Evolutionary conservation across 2,329 filamentous ascomycete species (phyloP), one percentile per base, ranked within the genome.

Genomic region (Botryotinia narcissicola): DNA sequence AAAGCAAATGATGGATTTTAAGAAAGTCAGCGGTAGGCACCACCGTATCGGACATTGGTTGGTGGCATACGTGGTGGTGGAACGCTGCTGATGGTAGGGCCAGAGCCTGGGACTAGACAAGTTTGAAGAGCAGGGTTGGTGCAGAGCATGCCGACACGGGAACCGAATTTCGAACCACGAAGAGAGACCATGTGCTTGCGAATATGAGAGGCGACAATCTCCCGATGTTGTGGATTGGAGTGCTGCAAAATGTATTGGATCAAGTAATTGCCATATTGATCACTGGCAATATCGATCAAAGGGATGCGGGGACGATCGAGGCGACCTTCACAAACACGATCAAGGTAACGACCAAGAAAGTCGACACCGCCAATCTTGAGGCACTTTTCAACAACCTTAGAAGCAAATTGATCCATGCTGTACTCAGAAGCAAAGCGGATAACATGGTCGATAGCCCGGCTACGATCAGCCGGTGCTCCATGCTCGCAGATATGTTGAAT

Each of bases 171-270:
- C 80, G 96, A 98, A 73, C 96, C 96, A 75, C 96, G 93, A 67
- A 99, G 92, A 73, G 96, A 99, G 14, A 99, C 96, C 96, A 99
- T 99, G 83, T 99, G 96, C 88, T 98, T 98, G 79, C 94, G 92
- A 79, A 99, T 97, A 81, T 99, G 96, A 73, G 91, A 91, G 66
- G 95, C 94, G 77, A 99, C 96, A 77, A 97, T 86, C 81, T 99
- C 97, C 74, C 94, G 93, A 82, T 98, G 96, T 82, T 97, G 94
- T 72, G 92, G 86, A 73, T 91, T 90, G 75, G 94, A 92, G 81
- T 98, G 93, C 78, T 94, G 95, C 80, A 99, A 87, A 80, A 99
- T 96, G 89, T 97, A 97, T 83, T 99, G 96, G 76, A 99, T 93
- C 76, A 99, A 88, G 81, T 99, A 99, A 84, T 99, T 99, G 79